Conservation (phyloP, 2,329 filamentous ascomycete species). For the Curvularia sp. region DNA sequence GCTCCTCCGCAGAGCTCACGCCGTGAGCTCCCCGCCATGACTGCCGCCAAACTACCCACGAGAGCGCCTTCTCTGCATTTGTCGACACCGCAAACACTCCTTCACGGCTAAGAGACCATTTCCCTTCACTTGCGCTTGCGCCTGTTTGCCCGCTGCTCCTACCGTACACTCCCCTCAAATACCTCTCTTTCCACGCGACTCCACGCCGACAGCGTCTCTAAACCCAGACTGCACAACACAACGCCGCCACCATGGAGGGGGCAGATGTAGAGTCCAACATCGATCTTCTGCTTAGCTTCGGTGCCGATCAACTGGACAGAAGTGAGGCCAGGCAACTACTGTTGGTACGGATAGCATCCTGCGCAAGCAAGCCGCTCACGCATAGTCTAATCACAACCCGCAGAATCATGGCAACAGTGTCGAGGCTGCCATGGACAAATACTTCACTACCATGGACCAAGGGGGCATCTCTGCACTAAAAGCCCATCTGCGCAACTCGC, state of each 20-base stretch:
- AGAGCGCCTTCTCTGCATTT: not conserved
- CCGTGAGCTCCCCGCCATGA: constrained; percentile 24
- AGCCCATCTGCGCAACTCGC: constrained; percentile 30
- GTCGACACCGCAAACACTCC: not conserved
- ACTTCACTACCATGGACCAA: constrained; percentile 23
- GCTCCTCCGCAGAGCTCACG: constrained; percentile 27
- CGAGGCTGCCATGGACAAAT: constrained; percentile 34
- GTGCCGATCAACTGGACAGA: constrained; percentile 22
- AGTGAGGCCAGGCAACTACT: constrained; percentile 31
- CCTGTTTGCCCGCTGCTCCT: constrained; percentile 7
- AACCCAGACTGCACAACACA: not conserved
- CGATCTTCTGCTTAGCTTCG: constrained; percentile 18
- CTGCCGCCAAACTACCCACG: constrained; percentile 16
- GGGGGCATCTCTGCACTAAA: constrained; percentile 25
- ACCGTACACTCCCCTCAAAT: not conserved
- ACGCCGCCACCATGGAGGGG: constrained; percentile 17
- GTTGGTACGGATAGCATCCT: constrained; percentile 14
- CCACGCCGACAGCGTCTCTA: constrained; percentile 2
- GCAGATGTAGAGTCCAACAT: constrained; percentile 20
- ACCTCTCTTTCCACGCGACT: not conserved
- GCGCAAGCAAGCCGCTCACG: constrained; percentile 5
- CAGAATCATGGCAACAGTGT: constrained; percentile 38
- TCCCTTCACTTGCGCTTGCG: constrained; percentile 10
- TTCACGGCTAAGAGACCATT: not conserved
- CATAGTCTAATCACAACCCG: constrained; percentile 6